Base-by-base conservation (phyloP, 441 rosid genomes). In the Gossypium laxum region DNA sequence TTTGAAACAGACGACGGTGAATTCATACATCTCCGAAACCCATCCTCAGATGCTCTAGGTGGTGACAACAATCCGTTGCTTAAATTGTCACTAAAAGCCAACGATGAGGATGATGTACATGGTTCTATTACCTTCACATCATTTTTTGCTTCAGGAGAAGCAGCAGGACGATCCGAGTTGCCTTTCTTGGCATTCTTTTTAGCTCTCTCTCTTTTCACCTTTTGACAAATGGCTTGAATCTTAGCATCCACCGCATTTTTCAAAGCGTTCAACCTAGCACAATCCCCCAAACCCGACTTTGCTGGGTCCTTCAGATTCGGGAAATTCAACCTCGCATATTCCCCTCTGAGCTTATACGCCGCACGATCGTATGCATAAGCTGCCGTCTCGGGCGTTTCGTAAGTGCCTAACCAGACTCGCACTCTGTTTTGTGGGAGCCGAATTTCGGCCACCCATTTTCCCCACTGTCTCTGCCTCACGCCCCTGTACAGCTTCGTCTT, bases 361-460 rank as follows among this genome's bases (percentile, higher is more conserved):
- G 98, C 99, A 11, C 94, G 86, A 73, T 94, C 99, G 48, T 94
- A 94, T 38, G 99, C 97, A 51, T 84, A 92, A 21, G 91, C 91
- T 4, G 91, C 94, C 5, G 88, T 83, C 74, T 89, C 87, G 0
- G 91, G 87, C 0, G 91, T 82, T 4, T 86, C 90, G 11, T 86
- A 89, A 69, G 94, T 89, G 1, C 94, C 94, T 45, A 89, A 75
- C 94, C 94, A 87, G 32, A 89, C 88, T 34, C 94, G 84, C 79
- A 82, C 82, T 77, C 91, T 86, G 78, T 89, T 89, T 72, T 89
- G 94, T 0, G 94, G 94, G 12, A 87, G 79, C 71, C 94, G 82
- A 52, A 89, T 89, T 79, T 89, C 94, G 2, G 94, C 91, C 43
- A 89, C 94, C 94, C 94, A 89, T 82, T 87, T 89, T 2, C 94